Conservation (phyloP, 768 basidiomycete species). For the Chalciporus sphaerocephalus region DNA sequence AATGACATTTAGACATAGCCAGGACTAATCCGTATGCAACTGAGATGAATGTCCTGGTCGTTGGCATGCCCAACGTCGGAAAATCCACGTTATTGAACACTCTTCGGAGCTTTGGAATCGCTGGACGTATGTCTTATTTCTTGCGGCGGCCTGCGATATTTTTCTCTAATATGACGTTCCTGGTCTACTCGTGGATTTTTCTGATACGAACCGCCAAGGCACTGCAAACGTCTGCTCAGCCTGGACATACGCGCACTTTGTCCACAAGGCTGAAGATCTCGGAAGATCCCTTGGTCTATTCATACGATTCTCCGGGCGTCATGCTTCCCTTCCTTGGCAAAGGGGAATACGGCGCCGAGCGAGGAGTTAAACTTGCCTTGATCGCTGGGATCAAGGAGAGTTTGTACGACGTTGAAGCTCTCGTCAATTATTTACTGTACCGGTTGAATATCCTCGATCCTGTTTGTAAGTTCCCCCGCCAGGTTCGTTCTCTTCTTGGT, state of each 20-base stretch:
- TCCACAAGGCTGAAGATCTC: constrained; percentile 87
- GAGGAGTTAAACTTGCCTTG: constrained; percentile 87
- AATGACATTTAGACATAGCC: constrained; percentile 52
- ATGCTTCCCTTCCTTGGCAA: constrained; percentile 93
- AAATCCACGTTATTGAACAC: constrained; percentile 94
- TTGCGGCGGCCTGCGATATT: constrained; percentile 1
- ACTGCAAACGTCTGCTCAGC: constrained; percentile 80
- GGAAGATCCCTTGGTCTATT: constrained; percentile 78
- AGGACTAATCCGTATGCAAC: constrained; percentile 63
- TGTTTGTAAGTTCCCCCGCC: constrained; percentile 44
- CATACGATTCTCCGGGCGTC: constrained; percentile 93
- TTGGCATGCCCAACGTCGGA: constrained; percentile 99
- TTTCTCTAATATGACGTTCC: constrained; percentile 1
- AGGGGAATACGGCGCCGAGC: constrained; percentile 81
- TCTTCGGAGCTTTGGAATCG: constrained; percentile 79
- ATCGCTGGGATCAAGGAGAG: constrained; percentile 96
- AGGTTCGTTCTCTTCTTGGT: constrained; percentile 7
- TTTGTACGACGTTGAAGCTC: constrained; percentile 77
- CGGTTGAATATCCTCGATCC: constrained; percentile 77
- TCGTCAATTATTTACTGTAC: constrained; percentile 85
- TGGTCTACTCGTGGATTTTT: constrained; percentile 1
- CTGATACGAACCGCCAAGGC: constrained; percentile 76
- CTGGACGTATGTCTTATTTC: constrained; percentile 63
- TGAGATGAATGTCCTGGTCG: constrained; percentile 84
- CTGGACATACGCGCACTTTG: constrained; percentile 84